Evolutionary conservation across 2,329 filamentous ascomycete species (phyloP).

Genomic region (Rhexocercosporidium sp.): DNA sequence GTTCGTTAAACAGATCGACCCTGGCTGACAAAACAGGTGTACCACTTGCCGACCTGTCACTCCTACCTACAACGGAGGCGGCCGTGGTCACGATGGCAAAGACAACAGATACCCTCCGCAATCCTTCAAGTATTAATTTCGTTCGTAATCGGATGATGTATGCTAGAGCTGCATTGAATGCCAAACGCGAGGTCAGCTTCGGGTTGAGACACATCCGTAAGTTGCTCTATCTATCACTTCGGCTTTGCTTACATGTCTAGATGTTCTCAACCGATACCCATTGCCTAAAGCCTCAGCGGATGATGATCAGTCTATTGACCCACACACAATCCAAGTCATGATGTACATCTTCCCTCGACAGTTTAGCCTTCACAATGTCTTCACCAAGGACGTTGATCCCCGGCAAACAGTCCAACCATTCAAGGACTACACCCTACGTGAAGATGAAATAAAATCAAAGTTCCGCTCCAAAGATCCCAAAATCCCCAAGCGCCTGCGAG

Average conservation of each 20-base stretch:
- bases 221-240: constrained; percentile 42
- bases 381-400: constrained; percentile 70
- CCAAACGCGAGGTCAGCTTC: constrained; percentile 69
- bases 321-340: constrained; percentile 73
- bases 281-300: constrained; percentile 25
- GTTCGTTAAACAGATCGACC: neutral
- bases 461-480: constrained; percentile 40
- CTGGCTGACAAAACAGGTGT: neutral
- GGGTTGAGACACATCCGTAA: constrained; percentile 83
- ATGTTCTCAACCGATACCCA: constrained; percentile 78
- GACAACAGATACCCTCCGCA: constrained; percentile 43
- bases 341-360: constrained; percentile 95
- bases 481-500: constrained; percentile 72
- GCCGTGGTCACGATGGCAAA: neutral
- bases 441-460: constrained; percentile 71
- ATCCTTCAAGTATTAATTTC: constrained; percentile 67
- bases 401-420: constrained; percentile 73
- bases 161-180: constrained; percentile 73
- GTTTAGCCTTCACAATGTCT: constrained; percentile 91
- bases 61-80: constrained; percentile 21
- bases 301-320: constrained; percentile 44
- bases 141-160: constrained; percentile 88
- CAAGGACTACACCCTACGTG: constrained; percentile 84
- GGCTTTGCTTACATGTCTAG: constrained; percentile 51
- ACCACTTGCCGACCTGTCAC: constrained; percentile 33